phyloP scores from a whole-genome alignment of 352 stramenopile species.

The Halophytophthora batemanensis region DNA sequence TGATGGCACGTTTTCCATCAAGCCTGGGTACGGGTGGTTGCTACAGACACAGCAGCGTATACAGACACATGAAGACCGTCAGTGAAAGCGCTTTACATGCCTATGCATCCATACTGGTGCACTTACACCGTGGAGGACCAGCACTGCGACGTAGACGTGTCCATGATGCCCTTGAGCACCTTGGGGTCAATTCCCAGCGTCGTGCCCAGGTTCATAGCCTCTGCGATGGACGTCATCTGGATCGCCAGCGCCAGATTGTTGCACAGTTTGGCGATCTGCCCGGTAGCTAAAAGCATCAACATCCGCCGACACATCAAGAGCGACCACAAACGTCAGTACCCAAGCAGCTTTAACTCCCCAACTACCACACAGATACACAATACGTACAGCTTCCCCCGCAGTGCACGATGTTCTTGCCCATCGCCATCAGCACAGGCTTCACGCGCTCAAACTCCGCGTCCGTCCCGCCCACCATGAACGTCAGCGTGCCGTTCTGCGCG shows the following conservation, averaged over 20 bases:
- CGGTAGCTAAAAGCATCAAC: constrained; percentile 41
- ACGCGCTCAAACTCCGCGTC: constrained; percentile 58
- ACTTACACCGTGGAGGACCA: constrained; percentile 94
- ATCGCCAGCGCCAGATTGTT: constrained; percentile 98
- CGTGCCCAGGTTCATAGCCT: constrained; percentile 96
- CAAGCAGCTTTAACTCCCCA: constrained; percentile 1
- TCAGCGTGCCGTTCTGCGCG: constrained; percentile 94
- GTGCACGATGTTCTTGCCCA: constrained; percentile 95
- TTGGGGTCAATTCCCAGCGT: constrained; percentile 94
- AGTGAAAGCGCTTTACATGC: not conserved
- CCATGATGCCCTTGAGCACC: constrained; percentile 94
- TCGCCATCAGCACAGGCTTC: constrained; percentile 83
- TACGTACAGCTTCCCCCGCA: constrained; percentile 88
- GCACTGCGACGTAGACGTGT: constrained; percentile 95
- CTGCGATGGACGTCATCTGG: constrained; percentile 95
- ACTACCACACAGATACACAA: constrained; percentile 16
- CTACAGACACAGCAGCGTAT: constrained; percentile 8
- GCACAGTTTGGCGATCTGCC: constrained; percentile 94
- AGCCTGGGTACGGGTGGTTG: constrained; percentile 94
- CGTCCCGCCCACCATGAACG: constrained; percentile 96
- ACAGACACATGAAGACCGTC: constrained; percentile 3
- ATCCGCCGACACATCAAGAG: constrained; percentile 6
- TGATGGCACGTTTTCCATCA: constrained; percentile 88
- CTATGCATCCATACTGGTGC: constrained; percentile 2
- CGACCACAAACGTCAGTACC: constrained; percentile 3